phyloP scores from a whole-genome alignment of 1,139 yeast species.

The Pichia sp. region DNA sequence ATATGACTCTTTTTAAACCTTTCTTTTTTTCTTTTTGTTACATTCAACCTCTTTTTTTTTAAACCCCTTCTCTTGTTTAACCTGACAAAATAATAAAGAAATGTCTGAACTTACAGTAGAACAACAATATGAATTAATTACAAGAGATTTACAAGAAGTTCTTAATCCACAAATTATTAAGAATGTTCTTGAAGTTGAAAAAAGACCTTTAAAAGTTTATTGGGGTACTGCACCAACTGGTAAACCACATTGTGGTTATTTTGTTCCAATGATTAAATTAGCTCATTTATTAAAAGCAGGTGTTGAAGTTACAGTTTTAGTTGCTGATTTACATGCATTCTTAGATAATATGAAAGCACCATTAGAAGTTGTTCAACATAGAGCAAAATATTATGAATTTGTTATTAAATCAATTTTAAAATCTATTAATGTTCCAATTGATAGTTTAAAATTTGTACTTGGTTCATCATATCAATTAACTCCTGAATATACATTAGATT shows the following conservation, averaged over 20 bases:
- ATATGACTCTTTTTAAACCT: too few species aligned
- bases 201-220: slow-evolving; percentile 79
- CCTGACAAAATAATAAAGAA: too few species aligned
- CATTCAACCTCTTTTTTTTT: too few species aligned
- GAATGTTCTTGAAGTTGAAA: slow-evolving; percentile 70
- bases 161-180: slow-evolving; percentile 85
- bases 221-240: slow-evolving; percentile 99
- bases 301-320: slow-evolving; percentile 82
- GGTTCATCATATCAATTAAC: slow-evolving; percentile 87
- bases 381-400: slow-evolving; percentile 84
- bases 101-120: slow-evolving; percentile 36
- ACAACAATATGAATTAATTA: slow-evolving; percentile 71
- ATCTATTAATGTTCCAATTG: slow-evolving; percentile 88
- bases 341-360: slow-evolving; percentile 99
- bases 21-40: too few species aligned
- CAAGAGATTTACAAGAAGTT: slow-evolving; percentile 86
- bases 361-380: slow-evolving; percentile 78
- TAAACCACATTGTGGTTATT: slow-evolving; percentile 96
- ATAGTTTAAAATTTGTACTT: slow-evolving; percentile 70
- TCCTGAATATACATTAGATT: slow-evolving; percentile 77
- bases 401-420: slow-evolving; percentile 77
- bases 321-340: slow-evolving; percentile 97
- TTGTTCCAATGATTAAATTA: slow-evolving; percentile 94
- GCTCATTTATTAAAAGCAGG: slow-evolving; percentile 96
- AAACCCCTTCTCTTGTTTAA: neutral